Evolutionary conservation across 1,284 basidiomycete genomes (phyloP), one percentile per base, ranked within the genome.

Genomic region (Trichosporon sp.): DNA sequence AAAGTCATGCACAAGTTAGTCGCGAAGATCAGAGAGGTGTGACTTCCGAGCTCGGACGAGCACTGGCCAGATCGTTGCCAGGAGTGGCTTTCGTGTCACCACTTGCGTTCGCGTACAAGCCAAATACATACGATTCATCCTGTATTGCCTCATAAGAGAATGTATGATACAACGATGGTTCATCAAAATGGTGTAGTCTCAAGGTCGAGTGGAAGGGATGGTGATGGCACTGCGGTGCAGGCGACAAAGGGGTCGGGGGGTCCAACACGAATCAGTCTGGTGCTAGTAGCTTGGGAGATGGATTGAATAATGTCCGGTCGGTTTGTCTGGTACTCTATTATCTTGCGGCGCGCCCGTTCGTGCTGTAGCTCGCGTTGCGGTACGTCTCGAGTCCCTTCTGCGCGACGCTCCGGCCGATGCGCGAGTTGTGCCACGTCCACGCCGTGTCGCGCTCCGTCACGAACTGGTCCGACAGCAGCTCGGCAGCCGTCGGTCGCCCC

Each of bases 381-480:
- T 71, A 64, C 35, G 68, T 65, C 61, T 65, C 68, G 14, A 32
- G 66, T 7, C 66, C 65, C 32, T 70, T 66, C 65, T 76, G 76
- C 2, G 78, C 79, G n/a, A 84, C 81, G 8, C 78, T 79, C 66
- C 77, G 78, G 21, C 83, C 82, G 54, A 84, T 81, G 54, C 76
- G 78, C 71, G 81, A 83, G 37, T 78, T 74, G n/a, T 65, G 73
- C 72, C 83, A 98, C 68, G 87, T 86, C 94, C 94, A 97, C 70
- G 86, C 89, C 43, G 87, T 87, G 75, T 91, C 90, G 70, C 91
- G 87, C 73, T 86, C 85, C 2, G 70, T 74, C 71, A 98, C 89
- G 86, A 97, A 99, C 35, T 89, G 88, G 84, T 99, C 94, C 74
- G 88, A 87, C 70, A 92, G 88, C 71, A 98, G 87, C 77, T 94